Base-by-base conservation (phyloP, 2,329 filamentous ascomycete species). In the Incumbomyces lentus region DNA sequence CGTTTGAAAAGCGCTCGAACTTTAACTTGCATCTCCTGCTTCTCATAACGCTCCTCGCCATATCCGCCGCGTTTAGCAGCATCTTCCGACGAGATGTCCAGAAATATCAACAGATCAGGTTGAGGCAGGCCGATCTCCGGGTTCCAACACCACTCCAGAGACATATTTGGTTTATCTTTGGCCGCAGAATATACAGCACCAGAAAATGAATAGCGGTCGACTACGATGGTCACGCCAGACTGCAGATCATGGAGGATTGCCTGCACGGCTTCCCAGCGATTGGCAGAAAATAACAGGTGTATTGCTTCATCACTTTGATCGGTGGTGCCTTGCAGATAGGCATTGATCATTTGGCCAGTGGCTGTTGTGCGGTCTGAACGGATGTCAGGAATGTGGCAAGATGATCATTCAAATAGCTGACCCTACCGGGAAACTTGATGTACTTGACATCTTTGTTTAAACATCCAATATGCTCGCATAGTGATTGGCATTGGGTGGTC, bases 151-250 rank as follows among this genome's bases (percentile, higher is more conserved):
- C 92, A 98, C 0, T 75, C 66, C 0, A 95, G 70, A 0, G 75
- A 69, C 11, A 95, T 73, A 1, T 70, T 64, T 0, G 81, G 77
- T 55, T 86, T 86, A 37, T 78, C 72, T 62, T 96, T 96, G 2
- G 92, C 90, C 0, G 87, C 86, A 18, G 82, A 87, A 69, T 96
- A 98, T 41, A 95, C 87, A 48, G 89, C 85, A 45, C 92, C 92
- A 16, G 85, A 92, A 70, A 95, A 90, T 63, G 93, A 94, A 69
- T 96, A 98, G 40, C 92, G 81, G 65, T 98, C 92, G 55, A 90
- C 81, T 33, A 98, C 72, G 29, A 98, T 74, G 0, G 79, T 92
- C 16, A 74, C 81, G 7, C 90, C 89, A 1, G 70, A 64, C 1
- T 70, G 67, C 5, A 95, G 69, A 44, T 69, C 64, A 32, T 62